These are phyloP conservation scores for Claviceps maximensis DNA, from an alignment of 2,329 filamentous ascomycete species.

Conservation along the genomic window DNA sequence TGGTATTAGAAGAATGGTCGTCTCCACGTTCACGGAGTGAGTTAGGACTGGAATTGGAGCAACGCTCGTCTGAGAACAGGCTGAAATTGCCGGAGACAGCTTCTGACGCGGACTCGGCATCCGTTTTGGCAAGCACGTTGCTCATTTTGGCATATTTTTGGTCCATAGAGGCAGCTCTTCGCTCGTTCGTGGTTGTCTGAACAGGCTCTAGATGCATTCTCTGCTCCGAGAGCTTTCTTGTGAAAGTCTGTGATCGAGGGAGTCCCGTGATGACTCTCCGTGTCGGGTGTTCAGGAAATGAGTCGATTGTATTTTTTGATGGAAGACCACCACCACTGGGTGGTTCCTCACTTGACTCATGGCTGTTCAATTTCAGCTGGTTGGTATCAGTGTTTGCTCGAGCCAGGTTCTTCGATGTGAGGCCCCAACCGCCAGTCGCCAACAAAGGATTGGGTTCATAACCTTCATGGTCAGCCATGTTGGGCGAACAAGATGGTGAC, in stretches of 20 bases:
- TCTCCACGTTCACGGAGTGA: not conserved
- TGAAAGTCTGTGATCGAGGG: constrained; percentile 66
- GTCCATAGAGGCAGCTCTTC: constrained; percentile 58
- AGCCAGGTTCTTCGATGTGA: constrained; percentile 18
- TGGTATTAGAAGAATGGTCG: not conserved
- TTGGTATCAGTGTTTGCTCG: constrained; percentile 9
- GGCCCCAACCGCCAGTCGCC: constrained; percentile 13
- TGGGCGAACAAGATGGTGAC: constrained; percentile 4
- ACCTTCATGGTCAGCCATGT: constrained; percentile 20
- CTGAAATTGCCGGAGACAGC: constrained; percentile 30
- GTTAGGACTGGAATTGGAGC: not conserved
- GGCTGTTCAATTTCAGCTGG: constrained; percentile 7
- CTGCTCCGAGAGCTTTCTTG: constrained; percentile 69
- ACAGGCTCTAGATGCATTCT: constrained; percentile 59
- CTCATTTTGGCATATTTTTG: constrained; percentile 14
- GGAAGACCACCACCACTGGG: not conserved
- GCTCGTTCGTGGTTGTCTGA: constrained; percentile 49
- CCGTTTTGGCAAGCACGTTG: constrained; percentile 13
- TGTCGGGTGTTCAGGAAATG: constrained; percentile 7
- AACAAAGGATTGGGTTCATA: constrained; percentile 16
- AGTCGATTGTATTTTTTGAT: not conserved
- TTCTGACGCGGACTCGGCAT: constrained; percentile 29
- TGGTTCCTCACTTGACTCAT: not conserved
- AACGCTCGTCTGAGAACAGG: constrained; percentile 1
- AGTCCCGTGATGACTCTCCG: constrained; percentile 64